A percentile compares a stretch with the other conserved stretches of the same genome.
Conservation (phyloP, 495 filamentous ascomycete species). For the Clavariopsis aquatica region DNA sequence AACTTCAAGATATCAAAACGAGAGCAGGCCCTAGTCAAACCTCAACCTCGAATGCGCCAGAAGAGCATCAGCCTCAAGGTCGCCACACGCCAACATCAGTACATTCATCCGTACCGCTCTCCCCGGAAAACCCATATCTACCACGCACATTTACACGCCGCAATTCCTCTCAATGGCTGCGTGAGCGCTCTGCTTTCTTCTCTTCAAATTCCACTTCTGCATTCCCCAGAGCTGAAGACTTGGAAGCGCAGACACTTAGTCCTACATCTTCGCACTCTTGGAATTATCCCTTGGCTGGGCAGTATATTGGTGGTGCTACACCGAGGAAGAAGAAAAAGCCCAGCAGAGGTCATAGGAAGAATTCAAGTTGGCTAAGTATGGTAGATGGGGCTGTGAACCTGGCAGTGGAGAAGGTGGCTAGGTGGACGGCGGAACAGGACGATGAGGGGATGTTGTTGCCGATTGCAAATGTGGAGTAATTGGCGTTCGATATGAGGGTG, state of each 20-base stretch:
- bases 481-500: no score
- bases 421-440: conserved; percentile 27
- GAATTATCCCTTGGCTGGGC: no score
- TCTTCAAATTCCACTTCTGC: neutral
- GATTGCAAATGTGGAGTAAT: conserved; percentile 8
- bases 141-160: neutral
- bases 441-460: conserved; percentile 28
- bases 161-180: conserved; percentile 2
- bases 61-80: neutral
- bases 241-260: neutral
- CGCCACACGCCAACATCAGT: neutral
- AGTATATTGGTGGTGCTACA: neutral
- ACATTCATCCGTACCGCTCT: neutral
- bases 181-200: conserved; percentile 3
- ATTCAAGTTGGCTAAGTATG: conserved; percentile 10
- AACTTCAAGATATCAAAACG: neutral
- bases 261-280: neutral
- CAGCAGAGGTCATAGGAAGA: neutral
- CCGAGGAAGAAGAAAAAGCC: neutral
- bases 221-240: neutral
- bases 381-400: conserved; percentile 25
- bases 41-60: no score
- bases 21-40: no score
- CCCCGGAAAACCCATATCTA: conserved; percentile 10
- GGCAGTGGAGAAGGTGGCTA: conserved; percentile 15